Evolutionary conservation across 2,329 filamentous ascomycete species (phyloP).

Genomic region (Intubia oerlemansii): DNA sequence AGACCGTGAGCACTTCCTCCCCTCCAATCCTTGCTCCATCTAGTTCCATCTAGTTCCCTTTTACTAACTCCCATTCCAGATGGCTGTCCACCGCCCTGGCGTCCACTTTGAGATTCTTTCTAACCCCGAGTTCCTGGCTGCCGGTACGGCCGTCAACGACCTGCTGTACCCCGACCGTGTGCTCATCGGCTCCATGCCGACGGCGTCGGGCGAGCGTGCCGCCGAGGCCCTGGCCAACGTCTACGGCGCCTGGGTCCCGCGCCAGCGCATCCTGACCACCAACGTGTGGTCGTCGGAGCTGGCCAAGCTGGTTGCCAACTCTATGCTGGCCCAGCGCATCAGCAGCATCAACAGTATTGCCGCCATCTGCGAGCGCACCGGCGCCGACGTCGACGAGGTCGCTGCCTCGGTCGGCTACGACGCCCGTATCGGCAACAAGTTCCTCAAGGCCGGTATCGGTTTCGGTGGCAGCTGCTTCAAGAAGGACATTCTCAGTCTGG

Average conservation of each 20-base stretch:
- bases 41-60: not conserved
- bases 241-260: conserved; percentile 51
- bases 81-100: conserved; percentile 36
- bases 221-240: conserved; percentile 41
- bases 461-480: conserved; percentile 69
- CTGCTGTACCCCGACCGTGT: conserved; percentile 51
- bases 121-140: conserved; percentile 65
- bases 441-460: conserved; percentile 53
- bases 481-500: conserved; percentile 56
- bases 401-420: conserved; percentile 47
- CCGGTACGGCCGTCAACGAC: conserved; percentile 54
- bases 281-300: conserved; percentile 63
- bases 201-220: conserved; percentile 35
- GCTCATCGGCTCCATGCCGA: conserved; percentile 48
- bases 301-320: conserved; percentile 59
- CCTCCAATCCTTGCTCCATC: not conserved
- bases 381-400: conserved; percentile 56
- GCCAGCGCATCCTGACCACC: conserved; percentile 44
- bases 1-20: conserved; percentile 38
- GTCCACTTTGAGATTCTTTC: conserved; percentile 55
- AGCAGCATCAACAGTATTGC: conserved; percentile 64
- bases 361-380: conserved; percentile 58
- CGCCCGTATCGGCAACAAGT: conserved; percentile 47
- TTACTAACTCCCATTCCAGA: conserved; percentile 14
- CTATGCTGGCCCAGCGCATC: conserved; percentile 61